Percentiles rank a stretch among this genome's conserved stretches.
phyloP scores from a whole-genome alignment of 495 filamentous ascomycete genomes.

The Penicillium canariense region DNA sequence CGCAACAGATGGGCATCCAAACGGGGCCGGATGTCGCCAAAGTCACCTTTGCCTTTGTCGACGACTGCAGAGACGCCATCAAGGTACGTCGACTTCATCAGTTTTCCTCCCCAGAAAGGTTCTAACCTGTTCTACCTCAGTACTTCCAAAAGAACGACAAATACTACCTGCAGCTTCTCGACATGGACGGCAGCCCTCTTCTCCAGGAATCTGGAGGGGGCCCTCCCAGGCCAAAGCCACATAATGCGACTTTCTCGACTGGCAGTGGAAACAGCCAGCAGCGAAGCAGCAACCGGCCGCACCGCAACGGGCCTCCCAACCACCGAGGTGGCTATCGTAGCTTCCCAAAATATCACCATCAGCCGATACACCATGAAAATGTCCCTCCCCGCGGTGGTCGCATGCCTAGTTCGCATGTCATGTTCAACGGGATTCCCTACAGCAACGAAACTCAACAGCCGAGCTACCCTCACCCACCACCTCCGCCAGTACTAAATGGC shows the following conservation, averaged over 20 bases:
- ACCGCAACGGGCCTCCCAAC: constrained; percentile 1
- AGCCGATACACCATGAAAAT: neutral
- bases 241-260: neutral
- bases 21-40: constrained; percentile 6
- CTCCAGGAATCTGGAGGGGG: neutral
- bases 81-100: constrained; percentile 10
- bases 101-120: neutral
- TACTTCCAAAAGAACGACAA: constrained; percentile 14
- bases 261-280: neutral
- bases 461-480: neutral
- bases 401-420: neutral
- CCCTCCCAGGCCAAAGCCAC: neutral
- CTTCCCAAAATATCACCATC: neutral
- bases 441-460: neutral
- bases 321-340: neutral
- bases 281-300: neutral
- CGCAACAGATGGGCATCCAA: neutral
- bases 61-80: constrained; percentile 23
- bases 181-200: constrained; percentile 1
- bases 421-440: constrained; percentile 1
- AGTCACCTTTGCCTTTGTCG: constrained; percentile 24
- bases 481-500: neutral
- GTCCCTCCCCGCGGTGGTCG: neutral
- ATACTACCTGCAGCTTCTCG: constrained; percentile 11
- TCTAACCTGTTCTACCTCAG: constrained; percentile 1